Evolutionary conservation across 225 moss, liverwort and hornwort species (phyloP).

Genomic region (Straminergon stramineum): DNA sequence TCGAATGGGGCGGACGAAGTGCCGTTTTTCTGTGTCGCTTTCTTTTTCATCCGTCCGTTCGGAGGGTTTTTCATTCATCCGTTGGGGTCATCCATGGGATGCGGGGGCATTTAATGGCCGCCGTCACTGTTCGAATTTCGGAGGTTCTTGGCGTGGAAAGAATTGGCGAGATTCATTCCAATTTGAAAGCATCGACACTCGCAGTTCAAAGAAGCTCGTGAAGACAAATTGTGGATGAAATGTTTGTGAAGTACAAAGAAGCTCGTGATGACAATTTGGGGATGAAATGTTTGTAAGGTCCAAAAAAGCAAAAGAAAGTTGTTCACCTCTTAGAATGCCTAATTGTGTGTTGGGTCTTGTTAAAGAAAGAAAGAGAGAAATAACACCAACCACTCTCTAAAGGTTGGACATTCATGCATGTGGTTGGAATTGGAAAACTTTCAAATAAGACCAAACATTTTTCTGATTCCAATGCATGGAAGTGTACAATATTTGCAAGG

Average conservation of each 20-base stretch:
- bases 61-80: background rate
- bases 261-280: background rate
- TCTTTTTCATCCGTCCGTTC: background rate
- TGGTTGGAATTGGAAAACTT: fast-evolving
- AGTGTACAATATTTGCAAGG: background rate
- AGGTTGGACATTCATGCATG: fast-evolving
- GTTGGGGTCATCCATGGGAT: background rate
- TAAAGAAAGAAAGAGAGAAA: background rate
- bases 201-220: background rate
- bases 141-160: background rate
- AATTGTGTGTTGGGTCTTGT: background rate
- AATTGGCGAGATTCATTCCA: background rate
- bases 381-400: no score
- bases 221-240: background rate
- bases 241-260: background rate
- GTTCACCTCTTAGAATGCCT: no score
- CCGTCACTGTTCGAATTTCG: background rate
- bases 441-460: no score
- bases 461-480: fast-evolving
- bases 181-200: background rate
- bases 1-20: conserved; percentile 3
- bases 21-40: background rate
- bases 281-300: background rate
- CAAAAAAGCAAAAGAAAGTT: background rate
- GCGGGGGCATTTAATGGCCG: background rate